These are phyloP conservation scores for Cladosporium cucumerinum DNA, from an alignment of 2,329 filamentous ascomycete genomes.

Conservation along the genomic window DNA sequence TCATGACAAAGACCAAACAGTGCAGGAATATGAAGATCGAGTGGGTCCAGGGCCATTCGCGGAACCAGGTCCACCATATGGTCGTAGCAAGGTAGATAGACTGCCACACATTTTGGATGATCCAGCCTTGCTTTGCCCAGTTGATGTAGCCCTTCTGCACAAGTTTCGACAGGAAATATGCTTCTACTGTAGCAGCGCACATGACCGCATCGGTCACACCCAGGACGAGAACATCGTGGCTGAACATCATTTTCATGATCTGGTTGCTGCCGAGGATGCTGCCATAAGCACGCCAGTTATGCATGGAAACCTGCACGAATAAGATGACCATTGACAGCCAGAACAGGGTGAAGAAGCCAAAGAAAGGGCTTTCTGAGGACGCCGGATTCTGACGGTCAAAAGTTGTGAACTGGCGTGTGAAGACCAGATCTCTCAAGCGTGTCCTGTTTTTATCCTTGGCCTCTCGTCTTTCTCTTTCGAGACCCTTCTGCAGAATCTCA, in stretches of 20 bases:
- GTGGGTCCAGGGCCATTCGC: constrained; percentile 81
- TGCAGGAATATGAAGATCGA: constrained; percentile 75
- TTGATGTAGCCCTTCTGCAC: constrained; percentile 58
- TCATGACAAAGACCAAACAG: constrained; percentile 74
- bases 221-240: constrained; percentile 50
- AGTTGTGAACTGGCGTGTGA: constrained; percentile 68
- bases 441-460: constrained; percentile 35
- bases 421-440: constrained; percentile 58
- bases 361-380: constrained; percentile 65
- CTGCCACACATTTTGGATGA: constrained; percentile 74
- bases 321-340: constrained; percentile 69
- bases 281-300: constrained; percentile 67
- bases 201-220: constrained; percentile 65
- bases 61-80: constrained; percentile 63
- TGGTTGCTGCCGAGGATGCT: constrained; percentile 68
- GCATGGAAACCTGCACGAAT: constrained; percentile 62
- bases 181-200: constrained; percentile 63
- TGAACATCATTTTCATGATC: constrained; percentile 67
- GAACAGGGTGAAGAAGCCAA: constrained; percentile 76
- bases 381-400: constrained; percentile 70
- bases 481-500: constrained; percentile 43
- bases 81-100: constrained; percentile 58
- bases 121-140: constrained; percentile 69
- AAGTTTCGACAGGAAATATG: constrained; percentile 62
- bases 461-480: constrained; percentile 42